Evolutionary conservation across 2,329 filamentous ascomycete genomes (phyloP).

Genomic region (Penicillium sp.): DNA sequence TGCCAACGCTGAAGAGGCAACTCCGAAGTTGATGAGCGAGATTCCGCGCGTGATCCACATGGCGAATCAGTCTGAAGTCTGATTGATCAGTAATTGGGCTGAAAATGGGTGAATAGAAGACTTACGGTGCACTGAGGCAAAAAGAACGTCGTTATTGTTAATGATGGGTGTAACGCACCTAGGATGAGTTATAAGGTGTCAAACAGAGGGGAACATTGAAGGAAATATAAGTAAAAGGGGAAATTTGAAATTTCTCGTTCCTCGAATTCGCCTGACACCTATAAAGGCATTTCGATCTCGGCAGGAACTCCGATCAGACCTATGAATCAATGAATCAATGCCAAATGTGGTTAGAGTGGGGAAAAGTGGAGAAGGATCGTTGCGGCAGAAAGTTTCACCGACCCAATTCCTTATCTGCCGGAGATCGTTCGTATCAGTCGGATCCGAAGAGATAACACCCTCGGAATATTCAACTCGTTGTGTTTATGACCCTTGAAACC

Average conservation of each 20-base stretch:
- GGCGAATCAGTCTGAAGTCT: not conserved
- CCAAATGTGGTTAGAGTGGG: not conserved
- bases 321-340: not conserved
- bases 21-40: conserved; percentile 63
- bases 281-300: not conserved
- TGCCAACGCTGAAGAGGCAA: conserved; percentile 62
- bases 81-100: not conserved
- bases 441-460: not conserved
- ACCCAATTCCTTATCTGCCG: not conserved
- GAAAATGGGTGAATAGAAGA: not conserved
- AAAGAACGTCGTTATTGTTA: not conserved
- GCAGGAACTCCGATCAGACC: not conserved
- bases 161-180: not conserved
- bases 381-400: not conserved
- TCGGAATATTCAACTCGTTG: not conserved
- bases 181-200: not conserved
- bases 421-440: conserved; percentile 3
- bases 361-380: not conserved
- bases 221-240: not conserved
- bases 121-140: not conserved
- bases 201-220: not conserved
- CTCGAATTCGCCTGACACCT: not conserved
- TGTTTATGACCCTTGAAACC: not conserved
- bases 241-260: not conserved
- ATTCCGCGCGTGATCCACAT: conserved; percentile 53